A percentile compares a stretch with the other conserved stretches of the same genome.
Evolutionary conservation across 768 basidiomycete genomes (phyloP).

Genomic region (Pleurotus eryngii): DNA sequence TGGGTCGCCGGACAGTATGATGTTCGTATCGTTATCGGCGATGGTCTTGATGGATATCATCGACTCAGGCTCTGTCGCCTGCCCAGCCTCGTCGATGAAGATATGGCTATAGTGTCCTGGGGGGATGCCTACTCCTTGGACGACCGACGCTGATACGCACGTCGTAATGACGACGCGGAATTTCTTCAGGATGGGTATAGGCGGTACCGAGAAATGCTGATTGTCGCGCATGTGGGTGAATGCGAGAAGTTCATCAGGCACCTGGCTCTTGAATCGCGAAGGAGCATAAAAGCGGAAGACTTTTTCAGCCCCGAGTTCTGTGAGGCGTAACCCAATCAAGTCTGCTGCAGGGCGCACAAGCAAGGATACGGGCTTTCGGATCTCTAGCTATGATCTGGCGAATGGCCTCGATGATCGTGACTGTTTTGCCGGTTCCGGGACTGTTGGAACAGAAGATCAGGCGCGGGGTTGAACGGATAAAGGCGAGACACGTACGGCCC

Average conservation of each 20-base stretch:
- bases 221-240: constrained; percentile 32
- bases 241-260: constrained; percentile 38
- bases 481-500: constrained; percentile 48
- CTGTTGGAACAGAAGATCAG: constrained; percentile 21
- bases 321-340: constrained; percentile 47
- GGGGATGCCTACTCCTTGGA: constrained; percentile 51
- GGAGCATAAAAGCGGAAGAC: constrained; percentile 59
- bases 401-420: constrained; percentile 60
- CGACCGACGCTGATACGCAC: constrained; percentile 59
- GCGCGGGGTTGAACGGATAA: background rate
- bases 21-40: constrained; percentile 47
- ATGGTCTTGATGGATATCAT: constrained; percentile 63
- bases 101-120: constrained; percentile 66
- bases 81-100: constrained; percentile 70
- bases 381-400: constrained; percentile 40
- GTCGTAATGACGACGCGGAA: constrained; percentile 61
- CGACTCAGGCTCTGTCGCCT: constrained; percentile 67
- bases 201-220: constrained; percentile 36
- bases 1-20: constrained; percentile 66
- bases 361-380: constrained; percentile 44
- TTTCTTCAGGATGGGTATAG: constrained; percentile 20
- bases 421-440: constrained; percentile 66
- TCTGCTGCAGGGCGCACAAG: constrained; percentile 67
- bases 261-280: constrained; percentile 39
- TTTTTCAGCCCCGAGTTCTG: constrained; percentile 24